Evolutionary conservation across 2,329 filamentous ascomycete genomes (phyloP).

Genomic region (Trichoderma arundinaceum): DNA sequence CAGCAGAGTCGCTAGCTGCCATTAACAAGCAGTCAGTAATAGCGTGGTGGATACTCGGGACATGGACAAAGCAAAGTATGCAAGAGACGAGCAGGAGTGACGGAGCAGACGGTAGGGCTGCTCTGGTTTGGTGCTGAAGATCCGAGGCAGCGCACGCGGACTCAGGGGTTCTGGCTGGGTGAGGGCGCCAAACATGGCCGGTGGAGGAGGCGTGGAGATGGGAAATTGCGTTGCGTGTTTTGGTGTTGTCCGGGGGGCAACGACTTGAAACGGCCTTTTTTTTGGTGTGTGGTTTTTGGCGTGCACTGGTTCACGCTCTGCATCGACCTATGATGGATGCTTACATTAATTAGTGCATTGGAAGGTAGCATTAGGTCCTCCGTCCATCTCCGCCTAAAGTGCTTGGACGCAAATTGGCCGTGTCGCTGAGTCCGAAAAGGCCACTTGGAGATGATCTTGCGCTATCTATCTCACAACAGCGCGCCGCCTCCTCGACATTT

Average conservation of each 20-base stretch:
- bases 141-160: constrained; percentile 26
- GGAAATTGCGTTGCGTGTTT: constrained; percentile 40
- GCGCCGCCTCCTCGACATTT: too few relatives aligned
- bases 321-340: constrained; percentile 4
- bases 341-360: constrained; percentile 18
- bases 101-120: constrained; percentile 28
- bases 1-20: constrained; percentile 15
- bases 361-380: constrained; percentile 13
- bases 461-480: too few relatives aligned
- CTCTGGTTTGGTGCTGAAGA: constrained; percentile 29
- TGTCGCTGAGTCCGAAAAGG: constrained; percentile 15
- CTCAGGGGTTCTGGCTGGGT: constrained; percentile 28
- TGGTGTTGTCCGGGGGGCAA: constrained; percentile 30
- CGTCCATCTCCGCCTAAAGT: constrained; percentile 17
- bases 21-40: constrained; percentile 27
- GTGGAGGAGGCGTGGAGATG: constrained; percentile 33
- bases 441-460: neutral
- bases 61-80: neutral
- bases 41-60: constrained; percentile 20
- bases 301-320: constrained; percentile 21
- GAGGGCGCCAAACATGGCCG: constrained; percentile 30
- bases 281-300: constrained; percentile 11
- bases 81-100: constrained; percentile 3
- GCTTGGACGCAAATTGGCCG: neutral
- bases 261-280: constrained; percentile 31